These are phyloP conservation scores for Candida wancherniae DNA, from an alignment of 805 yeast genomes.

Conservation along the genomic window DNA sequence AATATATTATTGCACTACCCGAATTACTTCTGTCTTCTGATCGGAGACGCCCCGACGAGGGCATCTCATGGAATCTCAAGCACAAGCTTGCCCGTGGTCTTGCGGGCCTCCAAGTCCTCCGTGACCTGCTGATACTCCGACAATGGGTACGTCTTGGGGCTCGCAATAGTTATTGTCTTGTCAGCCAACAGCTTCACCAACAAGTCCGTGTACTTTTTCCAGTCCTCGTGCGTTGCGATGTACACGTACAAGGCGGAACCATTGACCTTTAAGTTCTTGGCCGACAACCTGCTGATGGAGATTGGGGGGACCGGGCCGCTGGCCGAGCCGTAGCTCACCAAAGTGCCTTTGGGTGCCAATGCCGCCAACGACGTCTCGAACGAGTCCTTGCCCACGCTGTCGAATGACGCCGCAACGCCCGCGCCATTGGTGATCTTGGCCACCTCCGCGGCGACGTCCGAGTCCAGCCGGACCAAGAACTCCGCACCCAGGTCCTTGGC, in stretches of 20 bases:
- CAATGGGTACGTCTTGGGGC: conserved; percentile 53
- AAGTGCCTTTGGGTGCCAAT: conserved; percentile 65
- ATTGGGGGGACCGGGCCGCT: conserved; percentile 79
- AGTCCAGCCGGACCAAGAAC: conserved; percentile 53
- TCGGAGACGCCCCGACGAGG: too few relatives aligned
- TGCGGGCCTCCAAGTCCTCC: conserved; percentile 42
- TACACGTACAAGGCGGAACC: conserved; percentile 64
- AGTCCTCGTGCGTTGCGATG: conserved; percentile 51
- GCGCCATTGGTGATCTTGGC: conserved; percentile 55
- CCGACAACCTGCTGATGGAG: conserved; percentile 42
- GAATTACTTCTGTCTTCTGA: too few relatives aligned
- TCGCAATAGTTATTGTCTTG: conserved; percentile 26
- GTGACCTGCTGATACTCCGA: conserved; percentile 55
- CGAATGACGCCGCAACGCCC: conserved; percentile 69
- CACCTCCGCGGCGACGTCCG: conserved; percentile 54
- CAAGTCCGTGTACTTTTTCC: conserved; percentile 40
- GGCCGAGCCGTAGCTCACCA: conserved; percentile 79
- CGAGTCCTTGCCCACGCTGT: conserved; percentile 76
- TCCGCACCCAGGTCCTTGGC: conserved; percentile 79
- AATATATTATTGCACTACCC: too few relatives aligned
- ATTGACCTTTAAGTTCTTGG: conserved; percentile 57
- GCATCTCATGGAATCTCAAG: conserved; percentile 44
- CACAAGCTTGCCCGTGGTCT: conserved; percentile 70
- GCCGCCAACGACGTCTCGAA: conserved; percentile 58
- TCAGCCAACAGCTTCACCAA: conserved; percentile 35